Evolutionary conservation across 2,329 filamentous ascomycete species (phyloP).

Genomic region (Epichloe coenophiala): DNA sequence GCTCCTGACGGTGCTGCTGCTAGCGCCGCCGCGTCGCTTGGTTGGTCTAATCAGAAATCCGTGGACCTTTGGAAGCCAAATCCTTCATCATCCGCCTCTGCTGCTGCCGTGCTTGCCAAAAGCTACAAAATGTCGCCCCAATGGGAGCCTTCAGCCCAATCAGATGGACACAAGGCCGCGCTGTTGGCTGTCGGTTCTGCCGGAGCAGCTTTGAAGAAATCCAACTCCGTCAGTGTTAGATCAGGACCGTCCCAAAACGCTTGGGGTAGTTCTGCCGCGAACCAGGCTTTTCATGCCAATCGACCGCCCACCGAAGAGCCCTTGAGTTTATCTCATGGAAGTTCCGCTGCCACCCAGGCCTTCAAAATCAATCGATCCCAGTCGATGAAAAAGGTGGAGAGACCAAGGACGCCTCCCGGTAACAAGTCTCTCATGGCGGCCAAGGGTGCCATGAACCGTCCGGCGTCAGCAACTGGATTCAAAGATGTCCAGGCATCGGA

Average conservation of each 20-base stretch:
- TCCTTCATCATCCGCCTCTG: slow-evolving; percentile 35
- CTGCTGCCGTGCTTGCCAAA: slow-evolving; percentile 29
- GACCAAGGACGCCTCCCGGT: slow-evolving; percentile 23
- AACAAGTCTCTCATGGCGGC: slow-evolving; percentile 62
- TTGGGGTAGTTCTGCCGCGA: slow-evolving; percentile 57
- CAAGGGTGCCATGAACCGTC: slow-evolving; percentile 51
- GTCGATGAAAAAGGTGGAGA: slow-evolving; percentile 12
- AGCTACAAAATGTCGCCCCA: slow-evolving; percentile 31
- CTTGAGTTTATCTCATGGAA: slow-evolving; percentile 12
- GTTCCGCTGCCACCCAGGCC: slow-evolving; percentile 22
- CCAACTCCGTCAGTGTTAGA: slow-evolving; percentile 3
- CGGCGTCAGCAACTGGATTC: slow-evolving; percentile 4
- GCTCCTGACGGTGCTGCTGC: slow-evolving; percentile 46
- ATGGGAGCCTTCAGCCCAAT: slow-evolving; percentile 50
- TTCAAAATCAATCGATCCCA: slow-evolving; percentile 21
- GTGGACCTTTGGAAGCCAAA: slow-evolving; percentile 55
- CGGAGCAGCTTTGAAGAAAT: slow-evolving; percentile 16
- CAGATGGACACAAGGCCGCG: slow-evolving; percentile 62
- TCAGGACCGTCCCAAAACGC: slow-evolving; percentile 15
- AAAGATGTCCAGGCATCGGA: slow-evolving; percentile 6
- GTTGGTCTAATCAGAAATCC: slow-evolving; percentile 55
- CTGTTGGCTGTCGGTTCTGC: slow-evolving; percentile 42
- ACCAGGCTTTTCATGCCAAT: slow-evolving; percentile 43
- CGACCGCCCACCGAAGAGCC: slow-evolving; percentile 9
- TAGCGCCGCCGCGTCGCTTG: slow-evolving; percentile 59